Base-by-base conservation (phyloP, 345 rosid genomes). In the Luvunga scandens region DNA sequence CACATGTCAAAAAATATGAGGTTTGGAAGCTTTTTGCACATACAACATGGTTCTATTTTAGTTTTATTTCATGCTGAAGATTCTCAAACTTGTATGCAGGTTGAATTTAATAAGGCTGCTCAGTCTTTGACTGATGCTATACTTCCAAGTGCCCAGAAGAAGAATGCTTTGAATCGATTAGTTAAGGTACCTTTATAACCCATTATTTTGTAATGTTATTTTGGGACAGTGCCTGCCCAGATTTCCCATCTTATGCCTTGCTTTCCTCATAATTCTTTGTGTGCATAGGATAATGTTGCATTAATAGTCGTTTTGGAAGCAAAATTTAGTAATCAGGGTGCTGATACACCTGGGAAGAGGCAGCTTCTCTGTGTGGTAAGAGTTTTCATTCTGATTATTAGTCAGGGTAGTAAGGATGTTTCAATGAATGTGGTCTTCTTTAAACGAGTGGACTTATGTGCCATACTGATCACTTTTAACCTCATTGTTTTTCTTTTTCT, bases 1-100 rank as follows among this genome's bases (percentile, higher is more conserved):
- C 98, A 36, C 98, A 94, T 85, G 99, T 96, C 71, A 96, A 96
- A 81, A 94, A 96, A 93, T 96, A 96, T 31, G 98, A 96, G 97
- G 99, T 94, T 62, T 56, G 86, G 31, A 77, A 69, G 66, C 45
- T 30, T 72, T 81, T 78, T 59, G 38, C 28, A 16, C 68, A 63
- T 30, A 18, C 50, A 14, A n/a, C 50, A 38, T 22, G 25, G 50
- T 70, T 83, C 45, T 64, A 25, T 67, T 21, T 48, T 12, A 45
- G 62, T 19, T 39, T 21, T 76, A 81, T 42, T 55, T 69, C 63
- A 22, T 80, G 65, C 77, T 85, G 75, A 81, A 68, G 42, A 66
- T 16, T 61, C 38, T 8, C 45, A 13, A 70, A 68, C 39, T 64
- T 62, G 59, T 74, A 18, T 82, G 81, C 85, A 96, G 99, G 99